A percentile compares a stretch with the other conserved stretches of the same genome.
phyloP scores from a whole-genome alignment of 805 yeast genomes.

The Candida andamanensis region DNA sequence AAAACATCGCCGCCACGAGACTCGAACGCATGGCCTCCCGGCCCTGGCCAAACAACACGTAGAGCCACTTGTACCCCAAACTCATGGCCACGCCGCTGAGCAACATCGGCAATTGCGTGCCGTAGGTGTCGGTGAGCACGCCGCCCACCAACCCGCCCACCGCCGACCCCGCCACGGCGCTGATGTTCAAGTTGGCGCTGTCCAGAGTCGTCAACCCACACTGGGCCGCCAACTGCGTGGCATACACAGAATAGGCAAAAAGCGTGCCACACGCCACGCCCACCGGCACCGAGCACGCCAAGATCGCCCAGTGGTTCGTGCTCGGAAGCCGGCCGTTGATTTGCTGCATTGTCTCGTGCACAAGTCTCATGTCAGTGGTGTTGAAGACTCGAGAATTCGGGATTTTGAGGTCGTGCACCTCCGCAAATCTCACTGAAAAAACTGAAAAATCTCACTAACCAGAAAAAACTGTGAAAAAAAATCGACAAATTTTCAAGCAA shows the following conservation, averaged over 20 bases:
- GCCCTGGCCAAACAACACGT: slow-evolving; percentile 18
- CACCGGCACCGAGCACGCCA: slow-evolving; percentile 25
- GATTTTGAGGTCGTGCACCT: not conserved
- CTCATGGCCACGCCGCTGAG: slow-evolving; percentile 19
- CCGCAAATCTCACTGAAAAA: not conserved
- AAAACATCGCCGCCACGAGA: slow-evolving; percentile 23
- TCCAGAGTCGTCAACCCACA: slow-evolving; percentile 24
- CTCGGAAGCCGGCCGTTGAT: slow-evolving; percentile 18
- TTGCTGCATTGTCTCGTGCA: slow-evolving; percentile 9
- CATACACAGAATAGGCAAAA: slow-evolving; percentile 29
- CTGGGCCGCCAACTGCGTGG: slow-evolving; percentile 26
- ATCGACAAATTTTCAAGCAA: slow-evolving; percentile 22
- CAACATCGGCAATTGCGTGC: slow-evolving; percentile 30
- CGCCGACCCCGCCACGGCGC: slow-evolving; percentile 28
- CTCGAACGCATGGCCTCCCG: slow-evolving; percentile 9
- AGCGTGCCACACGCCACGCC: slow-evolving; percentile 30
- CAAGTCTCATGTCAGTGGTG: slow-evolving; percentile 4
- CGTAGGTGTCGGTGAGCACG: slow-evolving; percentile 27
- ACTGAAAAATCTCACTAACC: not conserved
- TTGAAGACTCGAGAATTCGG: not conserved
- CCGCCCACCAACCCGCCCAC: slow-evolving; percentile 31
- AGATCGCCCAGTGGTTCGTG: slow-evolving; percentile 23
- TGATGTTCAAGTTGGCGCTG: slow-evolving; percentile 26
- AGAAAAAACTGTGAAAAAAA: too few relatives aligned
- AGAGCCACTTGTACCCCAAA: slow-evolving; percentile 25